Conservation (phyloP, 192 early-diverging fungal genomes). For the Coemansia sp. region DNA sequence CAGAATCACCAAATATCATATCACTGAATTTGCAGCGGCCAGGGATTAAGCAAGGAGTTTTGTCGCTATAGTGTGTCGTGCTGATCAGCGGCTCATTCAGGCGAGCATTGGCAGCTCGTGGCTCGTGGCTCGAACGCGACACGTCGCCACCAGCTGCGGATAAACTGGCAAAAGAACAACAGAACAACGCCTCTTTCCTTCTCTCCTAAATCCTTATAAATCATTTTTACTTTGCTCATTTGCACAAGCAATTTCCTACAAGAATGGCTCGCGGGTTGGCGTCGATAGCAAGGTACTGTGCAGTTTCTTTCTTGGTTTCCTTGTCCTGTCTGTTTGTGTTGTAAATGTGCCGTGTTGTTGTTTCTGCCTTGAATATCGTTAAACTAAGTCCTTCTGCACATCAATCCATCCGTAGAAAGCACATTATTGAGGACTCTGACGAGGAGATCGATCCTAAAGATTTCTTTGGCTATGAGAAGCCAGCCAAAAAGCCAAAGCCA, state of each 20-base stretch:
- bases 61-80: no score
- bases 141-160: no score
- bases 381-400: no score
- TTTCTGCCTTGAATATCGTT: no score
- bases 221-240: not conserved
- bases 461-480: constrained; percentile 29
- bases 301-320: not conserved
- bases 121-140: no score
- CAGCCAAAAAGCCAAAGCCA: constrained; percentile 13
- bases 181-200: not conserved
- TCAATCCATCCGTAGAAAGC: constrained; percentile 15
- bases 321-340: no score
- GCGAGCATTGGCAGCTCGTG: no score
- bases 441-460: constrained; percentile 34
- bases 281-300: constrained; percentile 1
- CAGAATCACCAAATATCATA: no score
- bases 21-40: no score
- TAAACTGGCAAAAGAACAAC: not conserved
- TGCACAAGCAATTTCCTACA: not conserved
- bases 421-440: constrained; percentile 12
- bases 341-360: no score
- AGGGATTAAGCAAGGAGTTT: no score
- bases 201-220: not conserved
- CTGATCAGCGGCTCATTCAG: no score
- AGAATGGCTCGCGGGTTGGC: constrained; percentile 7